Conservation (phyloP, 83 land plant genomes). For the Picea mariana region DNA sequence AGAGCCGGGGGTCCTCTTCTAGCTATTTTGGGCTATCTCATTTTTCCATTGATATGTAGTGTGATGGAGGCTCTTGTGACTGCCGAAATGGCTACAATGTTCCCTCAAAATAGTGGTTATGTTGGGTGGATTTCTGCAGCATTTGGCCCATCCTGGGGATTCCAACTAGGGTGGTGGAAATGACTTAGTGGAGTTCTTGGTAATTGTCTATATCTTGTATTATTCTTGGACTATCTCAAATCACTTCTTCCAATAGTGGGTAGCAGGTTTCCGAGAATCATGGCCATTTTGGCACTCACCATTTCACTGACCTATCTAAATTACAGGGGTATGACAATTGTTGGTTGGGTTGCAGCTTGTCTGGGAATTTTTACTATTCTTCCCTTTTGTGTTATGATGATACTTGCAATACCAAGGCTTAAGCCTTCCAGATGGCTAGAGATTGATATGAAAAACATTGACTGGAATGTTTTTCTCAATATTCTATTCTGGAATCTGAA, state of each 20-base stretch:
- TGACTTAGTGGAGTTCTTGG: conserved; percentile 27
- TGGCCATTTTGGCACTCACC: conserved; percentile 44
- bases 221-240: conserved; percentile 60
- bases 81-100: conserved; percentile 73
- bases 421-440: conserved; percentile 42
- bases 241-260: conserved; percentile 37
- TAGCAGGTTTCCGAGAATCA: conserved; percentile 31
- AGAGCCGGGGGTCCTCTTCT: conserved; percentile 75
- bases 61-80: conserved; percentile 75
- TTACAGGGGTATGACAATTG: conserved; percentile 30
- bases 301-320: conserved; percentile 53
- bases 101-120: conserved; percentile 22
- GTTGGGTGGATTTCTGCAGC: no score
- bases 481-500: no score
- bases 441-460: conserved; percentile 7
- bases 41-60: conserved; percentile 24
- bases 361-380: conserved; percentile 56
- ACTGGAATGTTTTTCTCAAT: conserved; percentile 43
- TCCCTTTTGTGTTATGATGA: conserved; percentile 43
- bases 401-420: no score
- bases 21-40: conserved; percentile 61
- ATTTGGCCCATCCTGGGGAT: conserved; percentile 46
- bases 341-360: conserved; percentile 32
- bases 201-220: conserved; percentile 79
- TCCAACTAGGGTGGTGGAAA: conserved; percentile 85